Conservation (phyloP, 2,329 filamentous ascomycete genomes). For the Teratosphaeria pseudoeucalypti region DNA sequence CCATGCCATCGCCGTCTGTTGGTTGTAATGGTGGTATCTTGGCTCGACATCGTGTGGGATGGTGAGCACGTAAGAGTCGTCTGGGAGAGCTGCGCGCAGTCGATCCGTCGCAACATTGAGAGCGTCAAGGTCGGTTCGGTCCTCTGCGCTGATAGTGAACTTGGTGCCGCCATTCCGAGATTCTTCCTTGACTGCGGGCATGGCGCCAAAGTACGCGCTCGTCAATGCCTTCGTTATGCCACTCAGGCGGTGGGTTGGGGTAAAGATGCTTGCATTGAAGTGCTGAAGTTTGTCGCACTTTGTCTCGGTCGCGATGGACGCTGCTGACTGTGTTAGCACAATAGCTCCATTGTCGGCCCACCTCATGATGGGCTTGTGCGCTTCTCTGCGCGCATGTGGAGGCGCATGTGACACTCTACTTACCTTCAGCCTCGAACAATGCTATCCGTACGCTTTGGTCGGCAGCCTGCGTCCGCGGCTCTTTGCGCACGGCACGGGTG, state of each 20-base stretch:
- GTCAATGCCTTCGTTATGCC: neutral
- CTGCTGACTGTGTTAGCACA: neutral
- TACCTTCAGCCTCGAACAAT: neutral
- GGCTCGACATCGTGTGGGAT: constrained; percentile 35
- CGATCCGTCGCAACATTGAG: constrained; percentile 33
- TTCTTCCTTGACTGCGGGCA: neutral
- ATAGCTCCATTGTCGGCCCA: neutral
- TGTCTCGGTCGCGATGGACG: neutral
- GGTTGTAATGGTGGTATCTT: constrained; percentile 32
- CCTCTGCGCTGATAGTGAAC: constrained; percentile 10
- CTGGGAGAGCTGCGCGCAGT: constrained; percentile 32
- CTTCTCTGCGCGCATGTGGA: neutral
- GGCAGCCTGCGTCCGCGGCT: neutral
- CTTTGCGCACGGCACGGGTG: neutral
- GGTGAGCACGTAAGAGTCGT: constrained; percentile 37
- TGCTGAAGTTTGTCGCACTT: neutral
- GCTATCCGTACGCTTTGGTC: neutral
- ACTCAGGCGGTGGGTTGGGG: neutral
- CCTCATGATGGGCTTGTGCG: neutral
- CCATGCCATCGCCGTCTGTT: constrained; percentile 31
- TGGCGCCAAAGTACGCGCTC: neutral
- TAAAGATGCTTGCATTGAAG: neutral
- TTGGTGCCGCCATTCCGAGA: neutral
- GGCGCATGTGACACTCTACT: neutral
- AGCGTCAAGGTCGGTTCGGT: constrained; percentile 26